phyloP scores from a whole-genome alignment of 1,139 yeast species.

The Dujonia santamariae region DNA sequence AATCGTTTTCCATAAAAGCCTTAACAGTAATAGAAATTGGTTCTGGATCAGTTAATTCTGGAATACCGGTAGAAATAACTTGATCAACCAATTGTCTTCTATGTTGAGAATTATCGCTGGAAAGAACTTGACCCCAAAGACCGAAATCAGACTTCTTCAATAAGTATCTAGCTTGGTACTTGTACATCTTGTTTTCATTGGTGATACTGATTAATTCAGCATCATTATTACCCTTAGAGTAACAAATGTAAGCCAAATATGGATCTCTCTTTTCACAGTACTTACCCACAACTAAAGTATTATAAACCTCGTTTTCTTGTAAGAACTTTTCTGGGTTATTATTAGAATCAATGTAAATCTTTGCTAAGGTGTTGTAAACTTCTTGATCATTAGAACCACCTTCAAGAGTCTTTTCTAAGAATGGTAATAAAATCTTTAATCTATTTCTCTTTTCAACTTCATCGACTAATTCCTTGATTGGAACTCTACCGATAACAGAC shows the following conservation, averaged over 20 bases:
- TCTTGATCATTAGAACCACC: constrained; percentile 91
- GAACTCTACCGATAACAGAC: constrained; percentile 93
- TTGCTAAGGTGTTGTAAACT: constrained; percentile 91
- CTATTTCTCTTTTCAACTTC: constrained; percentile 98
- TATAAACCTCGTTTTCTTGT: constrained; percentile 85
- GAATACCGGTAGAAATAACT: constrained; percentile 93
- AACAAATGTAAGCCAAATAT: constrained; percentile 93
- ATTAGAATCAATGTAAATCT: constrained; percentile 95
- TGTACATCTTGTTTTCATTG: constrained; percentile 96
- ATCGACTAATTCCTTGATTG: constrained; percentile 80
- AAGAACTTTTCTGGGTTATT: constrained; percentile 96
- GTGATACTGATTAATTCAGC: constrained; percentile 86
- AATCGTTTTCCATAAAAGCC: constrained; percentile 94
- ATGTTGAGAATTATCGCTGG: constrained; percentile 66
- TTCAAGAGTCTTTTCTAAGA: constrained; percentile 83
- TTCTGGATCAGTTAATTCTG: constrained; percentile 93
- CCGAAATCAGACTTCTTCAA: constrained; percentile 78
- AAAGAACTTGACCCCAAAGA: constrained; percentile 79
- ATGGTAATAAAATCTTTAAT: constrained; percentile 85
- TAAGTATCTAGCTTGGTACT: constrained; percentile 95
- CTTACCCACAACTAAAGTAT: constrained; percentile 91
- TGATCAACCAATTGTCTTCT: constrained; percentile 91
- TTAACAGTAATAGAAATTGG: constrained; percentile 94
- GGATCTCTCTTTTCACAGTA: constrained; percentile 99
- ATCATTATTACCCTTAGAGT: constrained; percentile 92